A percentile compares a stretch with the other conserved stretches of the same genome.
These are phyloP conservation scores for Blastobotrys apis DNA, from an alignment of 1,139 yeast genomes.

Conservation along the genomic window DNA sequence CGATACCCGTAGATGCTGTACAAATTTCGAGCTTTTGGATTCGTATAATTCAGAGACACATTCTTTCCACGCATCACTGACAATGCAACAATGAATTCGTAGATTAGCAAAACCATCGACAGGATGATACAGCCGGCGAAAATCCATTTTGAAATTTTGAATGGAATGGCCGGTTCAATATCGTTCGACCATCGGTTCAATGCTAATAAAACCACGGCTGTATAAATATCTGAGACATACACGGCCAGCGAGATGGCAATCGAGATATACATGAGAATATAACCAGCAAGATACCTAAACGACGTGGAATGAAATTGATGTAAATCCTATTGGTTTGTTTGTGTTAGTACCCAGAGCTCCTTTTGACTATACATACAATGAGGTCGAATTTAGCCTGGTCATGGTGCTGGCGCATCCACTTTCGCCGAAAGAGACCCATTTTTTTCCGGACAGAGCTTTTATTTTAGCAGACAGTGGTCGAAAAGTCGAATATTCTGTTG, in stretches of 20 bases:
- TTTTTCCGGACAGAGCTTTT: no score
- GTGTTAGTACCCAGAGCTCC: slow-evolving; percentile 2
- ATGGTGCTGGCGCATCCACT: slow-evolving; percentile 27
- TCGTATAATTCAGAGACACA: slow-evolving; percentile 69
- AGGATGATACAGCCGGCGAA: slow-evolving; percentile 83
- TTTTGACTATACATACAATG: slow-evolving; percentile 20
- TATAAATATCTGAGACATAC: slow-evolving; percentile 70
- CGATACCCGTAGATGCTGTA: slow-evolving; percentile 57
- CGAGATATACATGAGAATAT: slow-evolving; percentile 48
- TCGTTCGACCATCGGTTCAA: slow-evolving; percentile 69
- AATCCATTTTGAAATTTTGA: slow-evolving; percentile 69
- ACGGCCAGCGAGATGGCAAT: slow-evolving; percentile 54
- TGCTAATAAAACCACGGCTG: slow-evolving; percentile 70
- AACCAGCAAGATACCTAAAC: slow-evolving; percentile 51
- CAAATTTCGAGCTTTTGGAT: slow-evolving; percentile 54
- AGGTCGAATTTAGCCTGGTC: slow-evolving; percentile 29
- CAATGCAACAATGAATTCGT: slow-evolving; percentile 58
- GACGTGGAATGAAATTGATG: slow-evolving; percentile 51
- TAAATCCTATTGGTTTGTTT: slow-evolving; percentile 38
- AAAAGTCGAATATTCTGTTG: background rate
- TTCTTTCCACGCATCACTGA: slow-evolving; percentile 55
- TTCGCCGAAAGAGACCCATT: slow-evolving; percentile 23
- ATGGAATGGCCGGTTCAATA: slow-evolving; percentile 53
- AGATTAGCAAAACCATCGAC: slow-evolving; percentile 55
- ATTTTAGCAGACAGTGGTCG: background rate